Percentiles rank a stretch among this genome's conserved stretches.
Evolutionary conservation across 2,329 filamentous ascomycete genomes (phyloP).

Genomic region (Diaporthe humulicola): DNA sequence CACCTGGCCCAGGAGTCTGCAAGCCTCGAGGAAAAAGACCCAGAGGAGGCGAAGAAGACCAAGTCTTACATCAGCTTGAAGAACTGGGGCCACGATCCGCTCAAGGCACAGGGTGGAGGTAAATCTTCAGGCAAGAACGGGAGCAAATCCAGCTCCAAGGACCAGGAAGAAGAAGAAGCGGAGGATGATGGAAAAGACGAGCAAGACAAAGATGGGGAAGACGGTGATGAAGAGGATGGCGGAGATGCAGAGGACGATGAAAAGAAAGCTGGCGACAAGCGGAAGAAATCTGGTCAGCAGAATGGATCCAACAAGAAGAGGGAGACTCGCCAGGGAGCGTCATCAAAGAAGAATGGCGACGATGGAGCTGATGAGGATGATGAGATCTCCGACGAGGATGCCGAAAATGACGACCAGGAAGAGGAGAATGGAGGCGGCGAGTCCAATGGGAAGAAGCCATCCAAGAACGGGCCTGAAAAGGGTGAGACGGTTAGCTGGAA

Average conservation of each 20-base stretch:
- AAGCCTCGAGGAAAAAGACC: conserved; percentile 65
- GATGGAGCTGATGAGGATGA: conserved; percentile 42
- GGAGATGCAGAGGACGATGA: conserved; percentile 26
- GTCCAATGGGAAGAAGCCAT: conserved; percentile 37
- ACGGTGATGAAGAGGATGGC: conserved; percentile 35
- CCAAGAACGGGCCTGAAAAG: conserved; percentile 37
- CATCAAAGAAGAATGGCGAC: conserved; percentile 33
- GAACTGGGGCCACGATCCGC: conserved; percentile 71
- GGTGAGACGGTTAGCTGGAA: conserved; percentile 62
- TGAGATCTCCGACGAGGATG: conserved; percentile 37
- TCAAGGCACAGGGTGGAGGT: conserved; percentile 54
- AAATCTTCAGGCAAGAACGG: conserved; percentile 27
- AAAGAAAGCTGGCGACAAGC: conserved; percentile 40
- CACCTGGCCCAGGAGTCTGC: conserved; percentile 75
- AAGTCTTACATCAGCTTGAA: conserved; percentile 69
- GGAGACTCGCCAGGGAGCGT: conserved; percentile 42
- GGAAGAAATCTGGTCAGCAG: conserved; percentile 39
- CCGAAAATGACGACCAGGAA: conserved; percentile 37
- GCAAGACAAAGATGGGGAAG: conserved; percentile 36
- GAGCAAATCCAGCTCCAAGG: conserved; percentile 33
- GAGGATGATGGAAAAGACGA: conserved; percentile 12
- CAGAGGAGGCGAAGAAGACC: conserved; percentile 59
- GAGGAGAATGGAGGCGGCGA: conserved; percentile 38
- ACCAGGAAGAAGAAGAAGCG: conserved; percentile 18
- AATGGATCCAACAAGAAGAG: conserved; percentile 43